Evolutionary conservation across 1,284 basidiomycete species (phyloP), one percentile per base, ranked within the genome.

Genomic region (Leccinum subspadiceum): DNA sequence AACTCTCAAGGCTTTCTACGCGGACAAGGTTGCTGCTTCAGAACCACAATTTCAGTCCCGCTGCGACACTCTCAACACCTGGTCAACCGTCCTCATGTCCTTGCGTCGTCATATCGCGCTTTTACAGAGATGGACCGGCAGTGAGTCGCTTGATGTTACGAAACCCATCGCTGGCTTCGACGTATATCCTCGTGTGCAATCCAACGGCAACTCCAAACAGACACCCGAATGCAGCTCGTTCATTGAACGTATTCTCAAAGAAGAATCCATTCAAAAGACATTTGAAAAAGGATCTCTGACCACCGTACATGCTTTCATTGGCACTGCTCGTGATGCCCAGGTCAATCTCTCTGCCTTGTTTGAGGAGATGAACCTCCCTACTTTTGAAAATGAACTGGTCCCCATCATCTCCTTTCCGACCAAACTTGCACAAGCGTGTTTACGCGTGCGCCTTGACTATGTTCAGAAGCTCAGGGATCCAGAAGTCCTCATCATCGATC

Each of bases 391-490:
- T 57, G 94, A 98, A 69, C 84, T 99, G n/a, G 86, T 96, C 10
- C 90, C 93, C 51, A 84, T 99, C 63, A 95, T 98, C 62, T 91
- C 92, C 26, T 99, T 99, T 78, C 94, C 98, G 4, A 96, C 94
- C 9, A 89, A 92, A 66, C 88, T 99, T 53, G 93, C 96, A 29
- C 92, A 98, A 71, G 96, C 96, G 54, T 90, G 90, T 50, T 81
- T 99, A 59, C 91, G 90, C 55, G 87, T 96, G 29, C 90, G 95
- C 44, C 83, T 99, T 33, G 92, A 94, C 62, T 97, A 96, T 63
- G 93, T 94, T 4, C 85, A 89, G 70, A 94, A 94, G 69, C 83
- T 99, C 62, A 87, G 86, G 68, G 93, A 97, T 64, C 95, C 94
- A 24, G 86, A 94, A 69, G 81, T 93, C 57, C 83, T 97, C 63